A percentile compares a stretch with the other conserved stretches of the same genome.
phyloP scores from a whole-genome alignment of 164 flowering plant species.

The Magnolia changhungtana region DNA sequence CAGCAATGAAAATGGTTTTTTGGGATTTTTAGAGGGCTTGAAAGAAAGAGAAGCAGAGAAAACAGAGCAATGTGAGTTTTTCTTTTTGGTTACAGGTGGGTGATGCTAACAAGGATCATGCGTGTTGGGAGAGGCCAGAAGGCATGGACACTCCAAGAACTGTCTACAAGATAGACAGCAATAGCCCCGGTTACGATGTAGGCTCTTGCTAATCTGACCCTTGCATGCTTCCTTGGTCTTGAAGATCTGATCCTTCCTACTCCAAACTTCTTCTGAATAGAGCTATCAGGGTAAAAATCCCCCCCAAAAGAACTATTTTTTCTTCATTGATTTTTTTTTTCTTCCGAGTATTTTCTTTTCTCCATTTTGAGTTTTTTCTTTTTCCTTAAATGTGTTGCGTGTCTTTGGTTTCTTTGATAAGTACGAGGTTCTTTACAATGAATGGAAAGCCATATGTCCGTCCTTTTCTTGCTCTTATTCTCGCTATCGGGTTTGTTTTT shows the following conservation, averaged over 20 bases:
- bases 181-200: constrained; percentile 76
- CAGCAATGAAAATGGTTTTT: too few relatives aligned
- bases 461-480: constrained; percentile 88
- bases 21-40: too few relatives aligned
- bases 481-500: background rate
- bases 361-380: background rate
- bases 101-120: constrained; percentile 77
- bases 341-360: background rate
- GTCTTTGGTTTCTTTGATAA: constrained; percentile 82
- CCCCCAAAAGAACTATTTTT: too few relatives aligned
- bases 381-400: constrained; percentile 15
- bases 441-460: constrained; percentile 52
- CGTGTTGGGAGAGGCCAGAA: constrained; percentile 97
- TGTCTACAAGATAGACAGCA: constrained; percentile 56
- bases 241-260: constrained; percentile 68
- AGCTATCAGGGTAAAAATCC: constrained; percentile 55
- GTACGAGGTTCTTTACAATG: constrained; percentile 87
- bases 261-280: constrained; percentile 59
- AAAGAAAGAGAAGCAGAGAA: background rate
- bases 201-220: constrained; percentile 96
- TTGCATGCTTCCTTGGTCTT: constrained; percentile 90
- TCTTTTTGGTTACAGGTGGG: constrained; percentile 58
- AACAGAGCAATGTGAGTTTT: constrained; percentile 1
- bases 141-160: constrained; percentile 92
- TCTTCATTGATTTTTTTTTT: background rate